Evolutionary conservation across 306 rosid genomes (phyloP), one percentile per base, ranked within the genome.

Genomic region (Cucurbita ficifolia): DNA sequence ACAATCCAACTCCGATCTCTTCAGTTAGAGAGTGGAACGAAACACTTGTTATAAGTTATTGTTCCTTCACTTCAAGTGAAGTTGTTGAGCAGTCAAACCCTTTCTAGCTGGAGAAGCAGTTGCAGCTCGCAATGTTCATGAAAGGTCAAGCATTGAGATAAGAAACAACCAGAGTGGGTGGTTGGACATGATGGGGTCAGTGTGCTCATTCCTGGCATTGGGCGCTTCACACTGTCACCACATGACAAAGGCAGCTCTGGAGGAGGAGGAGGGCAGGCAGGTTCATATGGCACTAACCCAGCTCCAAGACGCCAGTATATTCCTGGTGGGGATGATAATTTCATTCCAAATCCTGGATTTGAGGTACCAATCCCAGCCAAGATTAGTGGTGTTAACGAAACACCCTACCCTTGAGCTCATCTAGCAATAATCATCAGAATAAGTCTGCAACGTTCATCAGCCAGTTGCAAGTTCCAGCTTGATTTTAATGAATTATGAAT

Each of bases 251-350:
- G 70, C 60, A 67, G 5, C 79, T 82, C 4, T 4, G 70, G 77
- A 13, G 71, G 70, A 13, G 70, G 77, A 13, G 71, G 70, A 13
- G 70, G 58, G 10, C 54, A 50, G 33, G 9, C 29, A 9, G 14
- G 48, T 14, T 53, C 61, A 71, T 49, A 53, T 51, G 48, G 75
- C 73, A 10, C 74, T 51, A 68, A 69, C 81, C 5, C 38, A 36
- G 40, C 36, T 33, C 1, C 77, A 5, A 76, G 80, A 22, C 74
- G 12, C 39, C 72, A 63, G 63, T 83, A 87, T 38, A 67, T 90
- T 58, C 96, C 98, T 0, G 98, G 95, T 49, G 87, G 81, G 5
- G 96, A 92, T 76, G 92, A 89, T 76, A 89, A 88, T 0, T 83
- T 83, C 38, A 78, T 82, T 56, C 96, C 92, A 52, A 88, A 88